A percentile compares a stretch with the other conserved stretches of the same genome.
phyloP scores from a whole-genome alignment of 169 alveolate genomes.

The Ichthyophthirius multifiliis region DNA sequence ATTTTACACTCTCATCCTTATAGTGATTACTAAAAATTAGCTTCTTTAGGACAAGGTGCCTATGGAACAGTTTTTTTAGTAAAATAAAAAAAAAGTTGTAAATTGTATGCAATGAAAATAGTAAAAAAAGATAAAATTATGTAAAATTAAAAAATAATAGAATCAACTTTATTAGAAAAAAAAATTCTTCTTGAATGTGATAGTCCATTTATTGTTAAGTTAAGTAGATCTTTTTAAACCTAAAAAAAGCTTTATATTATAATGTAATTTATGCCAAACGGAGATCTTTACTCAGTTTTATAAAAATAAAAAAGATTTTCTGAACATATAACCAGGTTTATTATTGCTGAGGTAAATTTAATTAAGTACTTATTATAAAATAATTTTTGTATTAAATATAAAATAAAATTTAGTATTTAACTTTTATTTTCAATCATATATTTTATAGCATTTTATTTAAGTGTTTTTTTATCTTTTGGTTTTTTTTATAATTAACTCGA shows the following conservation, averaged over 20 bases:
- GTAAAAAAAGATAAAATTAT: constrained; percentile 62
- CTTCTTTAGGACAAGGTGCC: constrained; percentile 44
- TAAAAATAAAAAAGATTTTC: not conserved
- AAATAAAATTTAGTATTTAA: too few species aligned
- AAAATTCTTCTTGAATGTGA: constrained; percentile 59
- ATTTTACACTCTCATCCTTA: too few species aligned
- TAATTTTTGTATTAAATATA: too few species aligned
- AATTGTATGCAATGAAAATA: constrained; percentile 74
- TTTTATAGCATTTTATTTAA: too few species aligned
- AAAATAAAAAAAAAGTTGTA: constrained; percentile 42
- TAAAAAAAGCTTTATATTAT: constrained; percentile 73
- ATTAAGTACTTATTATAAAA: too few species aligned
- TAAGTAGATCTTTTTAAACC: constrained; percentile 72
- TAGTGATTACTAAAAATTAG: not conserved
- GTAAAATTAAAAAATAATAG: constrained; percentile 55
- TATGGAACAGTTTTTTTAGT: constrained; percentile 82
- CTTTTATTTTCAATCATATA: too few species aligned
- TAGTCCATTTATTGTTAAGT: constrained; percentile 68
- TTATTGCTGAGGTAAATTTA: not conserved
- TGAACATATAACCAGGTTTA: not conserved
- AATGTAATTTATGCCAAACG: constrained; percentile 16
- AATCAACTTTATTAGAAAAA: constrained; percentile 63
- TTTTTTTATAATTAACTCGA: too few species aligned
- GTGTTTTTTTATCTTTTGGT: too few species aligned
- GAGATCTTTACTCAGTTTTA: not conserved